Percentiles rank a stretch among this genome's conserved stretches.
phyloP scores from a whole-genome alignment of 441 rosid species.

The Gossypium laxum region DNA sequence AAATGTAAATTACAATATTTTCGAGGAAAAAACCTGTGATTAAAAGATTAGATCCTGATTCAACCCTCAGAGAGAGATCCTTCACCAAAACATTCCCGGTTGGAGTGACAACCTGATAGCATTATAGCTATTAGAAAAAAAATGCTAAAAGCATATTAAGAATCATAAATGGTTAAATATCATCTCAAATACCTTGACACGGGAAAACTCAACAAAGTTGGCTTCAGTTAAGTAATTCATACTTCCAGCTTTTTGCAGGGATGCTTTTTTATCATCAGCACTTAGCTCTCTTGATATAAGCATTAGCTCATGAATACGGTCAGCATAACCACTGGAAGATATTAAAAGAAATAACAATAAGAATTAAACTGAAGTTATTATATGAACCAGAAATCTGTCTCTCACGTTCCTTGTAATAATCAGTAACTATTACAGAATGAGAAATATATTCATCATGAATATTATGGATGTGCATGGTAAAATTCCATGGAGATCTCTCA shows the following conservation, averaged over 20 bases:
- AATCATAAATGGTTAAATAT: not conserved
- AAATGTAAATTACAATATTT: conserved; percentile 4
- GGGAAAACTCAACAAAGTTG: conserved; percentile 77
- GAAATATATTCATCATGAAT: not conserved
- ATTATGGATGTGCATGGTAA: not conserved
- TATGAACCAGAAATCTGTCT: not conserved
- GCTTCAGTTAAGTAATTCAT: conserved; percentile 77
- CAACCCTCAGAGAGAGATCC: conserved; percentile 81
- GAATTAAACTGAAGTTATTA: not conserved
- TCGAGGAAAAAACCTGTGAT: conserved; percentile 62
- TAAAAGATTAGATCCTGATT: conserved; percentile 87
- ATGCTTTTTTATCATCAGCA: conserved; percentile 40
- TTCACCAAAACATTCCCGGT: conserved; percentile 86
- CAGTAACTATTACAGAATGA: not conserved
- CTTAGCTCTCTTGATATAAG: conserved; percentile 78
- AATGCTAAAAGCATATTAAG: not conserved
- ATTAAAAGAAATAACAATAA: conserved; percentile 11
- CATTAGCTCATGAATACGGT: conserved; percentile 89
- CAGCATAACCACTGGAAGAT: conserved; percentile 85
- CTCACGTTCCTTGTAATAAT: not conserved
- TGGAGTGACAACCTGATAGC: conserved; percentile 89
- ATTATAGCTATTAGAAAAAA: conserved; percentile 18
- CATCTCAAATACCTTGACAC: conserved; percentile 67
- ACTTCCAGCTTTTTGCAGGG: conserved; percentile 56
- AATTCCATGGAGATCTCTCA: not conserved